Evolutionary conservation across 2,329 filamentous ascomycete species (phyloP).

Genomic region (Talaromyces sp.): DNA sequence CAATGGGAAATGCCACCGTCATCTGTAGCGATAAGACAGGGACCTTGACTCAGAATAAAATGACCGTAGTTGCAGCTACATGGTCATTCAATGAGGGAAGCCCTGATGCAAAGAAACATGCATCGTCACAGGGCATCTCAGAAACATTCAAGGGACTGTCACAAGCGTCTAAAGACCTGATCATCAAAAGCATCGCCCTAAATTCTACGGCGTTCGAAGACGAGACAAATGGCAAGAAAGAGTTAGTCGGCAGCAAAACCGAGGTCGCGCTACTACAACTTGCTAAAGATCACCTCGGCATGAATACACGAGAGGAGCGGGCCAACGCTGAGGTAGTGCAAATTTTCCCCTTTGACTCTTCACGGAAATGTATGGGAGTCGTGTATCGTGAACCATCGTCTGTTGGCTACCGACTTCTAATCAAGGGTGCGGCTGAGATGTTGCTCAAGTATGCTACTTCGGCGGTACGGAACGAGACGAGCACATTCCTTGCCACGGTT

Average conservation of each 20-base stretch:
- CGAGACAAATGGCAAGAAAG: constrained; percentile 55
- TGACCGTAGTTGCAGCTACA: constrained; percentile 71
- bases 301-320: constrained; percentile 55
- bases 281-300: constrained; percentile 57
- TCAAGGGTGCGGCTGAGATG: constrained; percentile 49
- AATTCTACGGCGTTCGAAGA: constrained; percentile 73
- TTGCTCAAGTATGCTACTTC: constrained; percentile 38
- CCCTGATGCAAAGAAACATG: background rate
- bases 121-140: background rate
- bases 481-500: too few relatives aligned
- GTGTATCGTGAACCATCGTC: constrained; percentile 40
- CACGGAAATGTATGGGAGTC: constrained; percentile 62
- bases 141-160: constrained; percentile 30
- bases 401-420: constrained; percentile 41
- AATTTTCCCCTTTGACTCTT: constrained; percentile 71
- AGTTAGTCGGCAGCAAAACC: constrained; percentile 72
- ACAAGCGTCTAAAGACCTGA: constrained; percentile 31
- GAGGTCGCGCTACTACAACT: constrained; percentile 71
- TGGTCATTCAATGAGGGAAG: constrained; percentile 24
- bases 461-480: background rate
- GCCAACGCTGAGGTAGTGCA: constrained; percentile 59
- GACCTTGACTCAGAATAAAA: constrained; percentile 69
- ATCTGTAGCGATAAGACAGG: constrained; percentile 80
- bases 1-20: constrained; percentile 75
- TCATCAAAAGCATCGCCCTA: constrained; percentile 42